A percentile compares a stretch with the other conserved stretches of the same genome.
phyloP scores from a whole-genome alignment of 1,284 basidiomycete genomes.

The Trametes hirsuta region DNA sequence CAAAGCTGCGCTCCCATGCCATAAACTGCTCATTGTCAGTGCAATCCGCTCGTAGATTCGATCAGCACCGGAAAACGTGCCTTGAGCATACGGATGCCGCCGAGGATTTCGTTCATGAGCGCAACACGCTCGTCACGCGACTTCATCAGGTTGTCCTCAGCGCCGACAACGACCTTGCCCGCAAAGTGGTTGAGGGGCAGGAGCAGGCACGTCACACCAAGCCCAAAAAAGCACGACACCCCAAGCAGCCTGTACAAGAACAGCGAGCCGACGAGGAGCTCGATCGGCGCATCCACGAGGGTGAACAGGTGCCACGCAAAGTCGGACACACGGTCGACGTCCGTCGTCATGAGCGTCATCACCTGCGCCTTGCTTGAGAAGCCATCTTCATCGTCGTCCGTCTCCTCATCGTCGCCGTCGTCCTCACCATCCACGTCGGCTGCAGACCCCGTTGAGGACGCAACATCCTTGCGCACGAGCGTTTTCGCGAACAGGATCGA shows the following conservation, averaged over 20 bases:
- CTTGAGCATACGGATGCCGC: slow-evolving; percentile 94
- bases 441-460: slow-evolving; percentile 53
- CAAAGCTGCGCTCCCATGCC: slow-evolving; percentile 94
- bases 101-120: slow-evolving; percentile 93
- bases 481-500: slow-evolving; percentile 89
- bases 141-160: slow-evolving; percentile 92
- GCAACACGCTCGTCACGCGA: slow-evolving; percentile 87
- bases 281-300: slow-evolving; percentile 83
- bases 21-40: slow-evolving; percentile 64
- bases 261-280: slow-evolving; percentile 78
- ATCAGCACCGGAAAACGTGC: slow-evolving; percentile 33
- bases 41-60: background rate
- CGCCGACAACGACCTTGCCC: slow-evolving; percentile 80
- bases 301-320: slow-evolving; percentile 82
- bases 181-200: slow-evolving; percentile 88
- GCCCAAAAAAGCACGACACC: slow-evolving; percentile 79
- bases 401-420: no score
- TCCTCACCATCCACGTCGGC: slow-evolving; percentile 11
- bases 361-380: slow-evolving; percentile 91
- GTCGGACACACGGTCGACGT: slow-evolving; percentile 88
- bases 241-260: slow-evolving; percentile 87
- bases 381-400: slow-evolving; percentile 68
- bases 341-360: slow-evolving; percentile 88
- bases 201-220: slow-evolving; percentile 83
- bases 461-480: slow-evolving; percentile 85